A percentile compares a stretch with the other conserved stretches of the same genome.
Conservation (phyloP, 2,329 filamentous ascomycete genomes). For the Clonostachys sp. region DNA sequence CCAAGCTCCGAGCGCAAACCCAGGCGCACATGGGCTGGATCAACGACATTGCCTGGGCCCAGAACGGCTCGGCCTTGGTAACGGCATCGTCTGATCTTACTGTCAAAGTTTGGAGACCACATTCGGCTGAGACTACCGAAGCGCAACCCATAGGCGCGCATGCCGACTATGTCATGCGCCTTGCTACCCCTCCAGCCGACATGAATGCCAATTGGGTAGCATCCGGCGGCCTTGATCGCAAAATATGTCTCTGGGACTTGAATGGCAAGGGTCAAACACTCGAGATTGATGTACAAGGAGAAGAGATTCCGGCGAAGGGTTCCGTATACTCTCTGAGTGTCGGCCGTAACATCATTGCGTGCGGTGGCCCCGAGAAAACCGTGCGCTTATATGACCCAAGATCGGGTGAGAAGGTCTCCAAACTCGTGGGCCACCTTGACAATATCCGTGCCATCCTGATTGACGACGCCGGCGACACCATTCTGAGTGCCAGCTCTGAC, state of each 20-base stretch:
- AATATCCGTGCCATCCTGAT: constrained; percentile 89
- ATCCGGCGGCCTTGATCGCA: constrained; percentile 87
- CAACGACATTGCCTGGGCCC: constrained; percentile 82
- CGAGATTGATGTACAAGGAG: constrained; percentile 79
- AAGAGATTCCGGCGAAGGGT: constrained; percentile 83
- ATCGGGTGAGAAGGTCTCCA: constrained; percentile 85
- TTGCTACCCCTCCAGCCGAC: constrained; percentile 66
- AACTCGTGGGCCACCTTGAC: constrained; percentile 94
- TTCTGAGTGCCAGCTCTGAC: constrained; percentile 92
- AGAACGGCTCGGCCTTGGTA: constrained; percentile 74
- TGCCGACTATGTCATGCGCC: constrained; percentile 92
- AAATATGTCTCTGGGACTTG: constrained; percentile 90
- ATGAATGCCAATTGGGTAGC: constrained; percentile 78
- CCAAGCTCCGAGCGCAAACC: constrained; percentile 56
- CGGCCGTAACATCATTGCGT: constrained; percentile 77
- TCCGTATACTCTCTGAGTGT: constrained; percentile 89
- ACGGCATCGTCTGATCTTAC: constrained; percentile 92
- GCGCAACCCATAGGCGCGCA: constrained; percentile 80
- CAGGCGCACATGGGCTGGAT: constrained; percentile 93
- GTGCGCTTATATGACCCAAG: constrained; percentile 89
- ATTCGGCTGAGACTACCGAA: constrained; percentile 46
- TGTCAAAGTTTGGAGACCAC: constrained; percentile 87
- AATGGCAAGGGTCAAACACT: constrained; percentile 81
- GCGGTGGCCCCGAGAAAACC: constrained; percentile 89
- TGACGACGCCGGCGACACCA: constrained; percentile 81